phyloP scores from a whole-genome alignment of 768 basidiomycete genomes.

The Podaxis mareebaensis region DNA sequence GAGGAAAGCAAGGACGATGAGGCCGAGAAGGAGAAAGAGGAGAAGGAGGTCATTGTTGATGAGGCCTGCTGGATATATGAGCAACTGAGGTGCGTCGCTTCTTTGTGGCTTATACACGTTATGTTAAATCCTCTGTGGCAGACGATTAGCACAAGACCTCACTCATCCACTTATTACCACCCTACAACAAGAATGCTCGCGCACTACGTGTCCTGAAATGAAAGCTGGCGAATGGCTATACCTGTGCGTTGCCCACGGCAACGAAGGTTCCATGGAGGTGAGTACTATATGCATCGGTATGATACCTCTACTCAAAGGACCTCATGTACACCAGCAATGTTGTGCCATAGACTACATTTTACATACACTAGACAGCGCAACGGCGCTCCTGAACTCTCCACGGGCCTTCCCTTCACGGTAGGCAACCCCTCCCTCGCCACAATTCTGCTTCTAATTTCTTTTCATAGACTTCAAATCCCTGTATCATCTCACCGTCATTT shows the following conservation, averaged over 20 bases:
- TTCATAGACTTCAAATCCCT: conserved; percentile 74
- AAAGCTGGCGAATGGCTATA: conserved; percentile 99
- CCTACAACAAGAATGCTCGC: conserved; percentile 85
- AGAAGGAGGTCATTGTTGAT: conserved; percentile 64
- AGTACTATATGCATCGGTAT: conserved; percentile 20
- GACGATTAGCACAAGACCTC: conserved; percentile 86
- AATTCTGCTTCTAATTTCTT: conserved; percentile 7
- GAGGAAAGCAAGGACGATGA: conserved; percentile 18
- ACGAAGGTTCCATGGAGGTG: conserved; percentile 85
- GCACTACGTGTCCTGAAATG: conserved; percentile 92
- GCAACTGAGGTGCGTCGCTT: conserved; percentile 43
- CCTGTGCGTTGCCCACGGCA: conserved; percentile 92
- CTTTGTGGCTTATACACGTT: not conserved
- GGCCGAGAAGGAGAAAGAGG: conserved; percentile 25
- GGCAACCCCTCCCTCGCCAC: conserved; percentile 16
- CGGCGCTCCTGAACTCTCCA: conserved; percentile 87
- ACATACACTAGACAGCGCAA: conserved; percentile 92
- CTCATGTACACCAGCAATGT: conserved; percentile 69
- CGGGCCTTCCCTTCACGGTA: conserved; percentile 91
- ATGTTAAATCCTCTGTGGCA: conserved; percentile 28
- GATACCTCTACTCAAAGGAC: not conserved
- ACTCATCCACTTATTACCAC: conserved; percentile 83
- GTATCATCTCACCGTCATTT: conserved; percentile 84
- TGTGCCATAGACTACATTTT: conserved; percentile 96
- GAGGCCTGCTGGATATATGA: conserved; percentile 84